A percentile compares a stretch with the other conserved stretches of the same genome.
These are phyloP conservation scores for Flaveria trinervia DNA, from an alignment of 129 eudicot genomes.

Conservation along the genomic window DNA sequence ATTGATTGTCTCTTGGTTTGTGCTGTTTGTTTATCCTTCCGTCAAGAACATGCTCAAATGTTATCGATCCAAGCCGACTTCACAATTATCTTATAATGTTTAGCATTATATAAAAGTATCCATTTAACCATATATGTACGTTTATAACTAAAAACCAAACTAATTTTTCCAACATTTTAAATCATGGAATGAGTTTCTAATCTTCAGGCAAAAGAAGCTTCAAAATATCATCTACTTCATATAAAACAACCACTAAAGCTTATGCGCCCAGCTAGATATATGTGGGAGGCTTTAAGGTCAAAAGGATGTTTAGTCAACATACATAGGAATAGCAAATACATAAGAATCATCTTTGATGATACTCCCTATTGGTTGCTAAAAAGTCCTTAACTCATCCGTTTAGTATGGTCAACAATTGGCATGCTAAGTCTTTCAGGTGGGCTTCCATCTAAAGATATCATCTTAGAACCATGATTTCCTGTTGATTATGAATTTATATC, in stretches of 20 bases:
- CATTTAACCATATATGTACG: slow-evolving; percentile 92
- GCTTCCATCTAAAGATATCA: slow-evolving; percentile 96
- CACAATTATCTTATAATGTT: slow-evolving; percentile 3
- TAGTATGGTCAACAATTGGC: slow-evolving; percentile 83
- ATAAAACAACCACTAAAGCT: slow-evolving; percentile 28
- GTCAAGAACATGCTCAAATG: no score
- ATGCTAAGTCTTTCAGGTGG: slow-evolving; percentile 97
- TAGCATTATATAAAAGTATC: slow-evolving; percentile 12
- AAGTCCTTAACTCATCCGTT: slow-evolving; percentile 68
- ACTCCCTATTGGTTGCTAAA: slow-evolving; percentile 56
- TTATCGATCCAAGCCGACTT: no score
- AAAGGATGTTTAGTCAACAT: neutral
- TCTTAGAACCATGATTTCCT: slow-evolving; percentile 98
- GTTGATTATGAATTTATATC: slow-evolving; percentile 17
- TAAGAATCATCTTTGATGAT: slow-evolving; percentile 76
- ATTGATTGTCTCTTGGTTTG: no score
- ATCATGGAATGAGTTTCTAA: slow-evolving; percentile 86
- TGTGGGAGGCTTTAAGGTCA: neutral
- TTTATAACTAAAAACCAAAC: slow-evolving; percentile 77
- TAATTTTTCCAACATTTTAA: slow-evolving; percentile 41
- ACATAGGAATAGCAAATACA: slow-evolving; percentile 96
- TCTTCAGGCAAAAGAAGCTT: slow-evolving; percentile 94
- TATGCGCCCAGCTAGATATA: neutral
- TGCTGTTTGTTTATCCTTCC: no score
- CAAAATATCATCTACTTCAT: slow-evolving; percentile 65